These are phyloP conservation scores for Phytopythium ostracodes DNA, from an alignment of 352 stramenopile genomes.

Conservation along the genomic window DNA sequence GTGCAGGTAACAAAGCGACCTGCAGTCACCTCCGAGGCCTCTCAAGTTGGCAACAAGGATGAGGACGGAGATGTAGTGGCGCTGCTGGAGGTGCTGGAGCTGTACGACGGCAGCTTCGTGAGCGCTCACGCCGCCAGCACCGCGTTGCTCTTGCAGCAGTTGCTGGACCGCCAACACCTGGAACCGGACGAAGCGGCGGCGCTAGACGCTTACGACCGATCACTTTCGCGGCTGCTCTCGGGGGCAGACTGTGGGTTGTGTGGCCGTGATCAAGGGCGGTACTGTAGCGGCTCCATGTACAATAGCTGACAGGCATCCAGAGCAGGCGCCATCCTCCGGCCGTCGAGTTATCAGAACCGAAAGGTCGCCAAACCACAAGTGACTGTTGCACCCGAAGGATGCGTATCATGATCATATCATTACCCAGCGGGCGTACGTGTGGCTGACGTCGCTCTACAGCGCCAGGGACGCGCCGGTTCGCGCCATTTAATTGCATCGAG, in stretches of 20 bases:
- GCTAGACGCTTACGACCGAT: conserved; percentile 18
- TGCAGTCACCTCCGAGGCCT: neutral
- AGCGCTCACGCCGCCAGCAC: conserved; percentile 25
- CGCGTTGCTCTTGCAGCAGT: conserved; percentile 28
- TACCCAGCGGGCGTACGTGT: neutral
- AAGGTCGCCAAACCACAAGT: neutral
- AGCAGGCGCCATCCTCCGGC: neutral
- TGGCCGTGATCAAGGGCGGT: too few relatives aligned
- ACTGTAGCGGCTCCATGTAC: too few relatives aligned
- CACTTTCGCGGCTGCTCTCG: conserved; percentile 22
- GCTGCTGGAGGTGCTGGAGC: neutral
- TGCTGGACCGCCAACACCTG: conserved; percentile 27
- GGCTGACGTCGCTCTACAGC: neutral
- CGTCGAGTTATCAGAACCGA: neutral
- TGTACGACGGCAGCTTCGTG: conserved; percentile 11
- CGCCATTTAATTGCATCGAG: neutral
- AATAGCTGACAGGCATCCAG: neutral
- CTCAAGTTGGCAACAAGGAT: conserved; percentile 13
- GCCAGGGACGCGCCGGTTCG: neutral
- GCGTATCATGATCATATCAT: neutral
- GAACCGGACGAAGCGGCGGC: conserved; percentile 12
- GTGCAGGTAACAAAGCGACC: conserved; percentile 6
- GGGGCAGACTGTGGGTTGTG: too few relatives aligned
- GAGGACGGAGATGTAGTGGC: neutral
- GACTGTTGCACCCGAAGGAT: neutral